phyloP scores from a whole-genome alignment of 208 protist species.

The Wallacemonas sp. region DNA sequence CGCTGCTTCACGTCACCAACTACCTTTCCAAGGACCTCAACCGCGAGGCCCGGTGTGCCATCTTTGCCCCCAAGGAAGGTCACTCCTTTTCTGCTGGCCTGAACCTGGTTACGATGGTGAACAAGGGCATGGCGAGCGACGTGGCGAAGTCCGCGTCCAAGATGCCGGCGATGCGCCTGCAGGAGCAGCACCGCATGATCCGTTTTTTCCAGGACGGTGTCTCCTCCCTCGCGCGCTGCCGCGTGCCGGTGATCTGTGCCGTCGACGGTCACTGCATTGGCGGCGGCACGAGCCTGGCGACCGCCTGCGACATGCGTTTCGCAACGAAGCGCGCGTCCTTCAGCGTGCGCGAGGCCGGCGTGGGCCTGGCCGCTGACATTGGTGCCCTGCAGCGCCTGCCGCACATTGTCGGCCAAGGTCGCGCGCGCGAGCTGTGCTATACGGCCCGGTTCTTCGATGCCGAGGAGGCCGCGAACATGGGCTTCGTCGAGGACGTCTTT shows the following conservation, averaged over 20 bases:
- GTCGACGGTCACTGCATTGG: slow-evolving; percentile 76
- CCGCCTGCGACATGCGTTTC: slow-evolving; percentile 68
- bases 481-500: slow-evolving; percentile 72
- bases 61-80: slow-evolving; percentile 50
- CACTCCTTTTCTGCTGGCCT: slow-evolving; percentile 64
- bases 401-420: slow-evolving; percentile 67
- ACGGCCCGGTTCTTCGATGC: slow-evolving; percentile 52
- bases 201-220: slow-evolving; percentile 53
- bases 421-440: slow-evolving; percentile 68
- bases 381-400: slow-evolving; percentile 69
- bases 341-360: slow-evolving; percentile 58
- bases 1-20: slow-evolving; percentile 36
- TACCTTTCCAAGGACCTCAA: slow-evolving; percentile 57
- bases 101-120: slow-evolving; percentile 31
- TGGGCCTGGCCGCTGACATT: slow-evolving; percentile 79
- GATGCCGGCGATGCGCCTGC: slow-evolving; percentile 59
- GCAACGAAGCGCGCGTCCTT: slow-evolving; percentile 53
- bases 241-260: slow-evolving; percentile 61
- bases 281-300: slow-evolving; percentile 68
- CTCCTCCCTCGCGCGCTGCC: slow-evolving; percentile 59
- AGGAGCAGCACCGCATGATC: slow-evolving; percentile 50
- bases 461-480: slow-evolving; percentile 36
- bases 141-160: neutral
- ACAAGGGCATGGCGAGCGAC: slow-evolving; percentile 11
- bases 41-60: slow-evolving; percentile 46